A percentile compares a stretch with the other conserved stretches of the same genome.
Evolutionary conservation across 768 basidiomycete genomes (phyloP).

Genomic region (Mycena galopus): DNA sequence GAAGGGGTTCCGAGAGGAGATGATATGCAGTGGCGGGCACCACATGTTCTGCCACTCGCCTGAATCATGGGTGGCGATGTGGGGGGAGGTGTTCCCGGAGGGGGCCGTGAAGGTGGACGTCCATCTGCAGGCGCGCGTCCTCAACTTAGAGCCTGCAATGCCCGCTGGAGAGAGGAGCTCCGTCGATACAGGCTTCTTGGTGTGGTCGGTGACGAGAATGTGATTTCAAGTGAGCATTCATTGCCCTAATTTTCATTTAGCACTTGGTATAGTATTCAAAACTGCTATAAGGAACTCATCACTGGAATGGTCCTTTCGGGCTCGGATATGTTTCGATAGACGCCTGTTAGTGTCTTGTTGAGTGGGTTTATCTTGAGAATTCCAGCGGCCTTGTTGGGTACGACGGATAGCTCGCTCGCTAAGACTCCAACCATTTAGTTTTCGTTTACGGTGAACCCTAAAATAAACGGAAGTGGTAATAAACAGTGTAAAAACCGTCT

Average conservation of each 20-base stretch:
- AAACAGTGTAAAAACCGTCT: not conserved
- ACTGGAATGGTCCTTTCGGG: constrained; percentile 3
- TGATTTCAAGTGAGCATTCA: constrained; percentile 12
- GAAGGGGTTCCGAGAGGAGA: not conserved
- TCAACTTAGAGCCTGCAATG: not conserved
- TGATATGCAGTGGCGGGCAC: not conserved
- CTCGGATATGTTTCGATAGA: constrained; percentile 10
- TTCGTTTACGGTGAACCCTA: too few species aligned
- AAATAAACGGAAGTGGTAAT: too few species aligned
- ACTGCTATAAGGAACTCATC: not conserved
- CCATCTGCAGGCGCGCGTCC: not conserved
- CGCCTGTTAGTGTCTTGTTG: not conserved
- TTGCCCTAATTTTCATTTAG: not conserved
- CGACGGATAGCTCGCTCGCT: too few species aligned
- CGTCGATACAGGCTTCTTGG: constrained; percentile 1
- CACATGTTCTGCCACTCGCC: constrained; percentile 2
- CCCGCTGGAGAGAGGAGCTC: not conserved
- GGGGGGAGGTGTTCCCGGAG: not conserved
- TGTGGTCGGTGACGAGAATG: constrained; percentile 10
- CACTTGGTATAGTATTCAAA: constrained; percentile 2
- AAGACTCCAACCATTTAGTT: too few species aligned
- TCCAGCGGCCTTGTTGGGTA: too few species aligned
- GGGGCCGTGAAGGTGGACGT: not conserved
- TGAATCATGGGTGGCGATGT: not conserved
- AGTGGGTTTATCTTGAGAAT: not conserved